Percentiles rank a stretch among this genome's conserved stretches.
phyloP scores from a whole-genome alignment of 2,329 filamentous ascomycete species.

The Botrytis elliptica region DNA sequence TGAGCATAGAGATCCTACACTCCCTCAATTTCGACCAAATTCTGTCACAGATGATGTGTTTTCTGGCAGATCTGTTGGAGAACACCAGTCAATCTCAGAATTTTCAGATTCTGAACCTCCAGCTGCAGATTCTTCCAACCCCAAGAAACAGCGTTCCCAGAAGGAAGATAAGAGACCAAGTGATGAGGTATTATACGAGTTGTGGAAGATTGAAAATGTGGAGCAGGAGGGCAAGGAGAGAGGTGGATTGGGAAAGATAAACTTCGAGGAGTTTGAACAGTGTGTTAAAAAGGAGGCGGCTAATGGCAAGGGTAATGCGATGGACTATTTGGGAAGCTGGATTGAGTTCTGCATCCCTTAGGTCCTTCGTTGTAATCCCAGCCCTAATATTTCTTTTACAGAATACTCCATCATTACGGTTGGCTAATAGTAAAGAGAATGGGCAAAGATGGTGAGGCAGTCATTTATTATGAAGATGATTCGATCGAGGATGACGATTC shows the following conservation, averaged over 20 bases:
- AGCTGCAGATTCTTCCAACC: neutral
- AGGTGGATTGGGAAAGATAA: conserved; percentile 78
- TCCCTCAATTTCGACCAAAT: conserved; percentile 69
- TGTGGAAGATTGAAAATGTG: conserved; percentile 31
- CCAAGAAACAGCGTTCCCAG: neutral
- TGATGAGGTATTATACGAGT: conserved; percentile 27
- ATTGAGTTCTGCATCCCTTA: conserved; percentile 74
- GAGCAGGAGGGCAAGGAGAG: conserved; percentile 61
- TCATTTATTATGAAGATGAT: neutral
- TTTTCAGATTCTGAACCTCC: neutral
- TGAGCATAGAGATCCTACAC: conserved; percentile 53
- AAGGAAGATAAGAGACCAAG: conserved; percentile 18
- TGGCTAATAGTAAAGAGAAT: neutral
- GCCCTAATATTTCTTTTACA: conserved; percentile 2
- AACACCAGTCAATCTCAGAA: neutral
- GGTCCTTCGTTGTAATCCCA: neutral
- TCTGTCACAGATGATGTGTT: neutral
- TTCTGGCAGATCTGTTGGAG: neutral
- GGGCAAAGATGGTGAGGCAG: neutral
- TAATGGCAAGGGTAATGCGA: conserved; percentile 59
- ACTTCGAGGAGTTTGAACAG: conserved; percentile 74
- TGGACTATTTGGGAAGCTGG: conserved; percentile 86
- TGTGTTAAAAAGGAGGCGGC: conserved; percentile 58
- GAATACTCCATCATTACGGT: neutral
- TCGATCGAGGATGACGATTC: neutral